Base-by-base conservation (phyloP, 2,329 filamentous ascomycete species). In the Pyrenophora tritici-repentis region DNA sequence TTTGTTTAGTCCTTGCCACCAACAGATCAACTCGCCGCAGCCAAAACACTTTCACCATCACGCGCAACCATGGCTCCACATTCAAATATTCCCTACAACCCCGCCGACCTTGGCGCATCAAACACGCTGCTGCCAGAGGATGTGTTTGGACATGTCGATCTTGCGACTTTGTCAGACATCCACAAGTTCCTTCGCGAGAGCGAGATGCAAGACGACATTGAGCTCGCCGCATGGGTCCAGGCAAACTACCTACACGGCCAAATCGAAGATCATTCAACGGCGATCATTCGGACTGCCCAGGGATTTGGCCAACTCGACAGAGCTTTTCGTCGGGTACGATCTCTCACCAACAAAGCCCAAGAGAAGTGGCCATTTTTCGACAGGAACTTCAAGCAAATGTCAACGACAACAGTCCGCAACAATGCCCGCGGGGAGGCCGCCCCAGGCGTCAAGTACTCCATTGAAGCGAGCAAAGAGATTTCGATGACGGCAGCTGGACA, bases 281-380 rank as follows among this genome's bases (percentile, higher is more conserved):
- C 26, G 36, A 41, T 36, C 1, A 65, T 71, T 16, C 56, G 59
- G 26, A 61, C 57, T 4, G 17, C 53, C 2, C 59, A 67, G 42
- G 62, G 56, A 22, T 68, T 67, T 42, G 33, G 39, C 26, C 57
- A 63, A 16, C 48, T 71, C 3, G 59, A 68, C 24, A 53, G 51
- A n/a, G 68, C 68, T 12, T 71, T 66, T 38, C 61, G 62, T 35
- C 62, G 68, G 29, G 66, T 65, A 17, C 61, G 62, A 12, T 47
- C 52, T 14, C 61, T 70, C 24, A 70, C 67, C 13, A 63, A 62
- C n/a, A 62, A 61, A 40, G 56, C 63, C 20, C 62, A 65, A 54
- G 66, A 70, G 31, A 66, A 69, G 47, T 71, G 67, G 67, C 68
- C 68, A 17, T 70, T 71, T 36, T 66, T 65, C 37, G 57, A 65